These are phyloP conservation scores for Periconia sp. DNA, from an alignment of 2,329 filamentous ascomycete species.

Conservation along the genomic window DNA sequence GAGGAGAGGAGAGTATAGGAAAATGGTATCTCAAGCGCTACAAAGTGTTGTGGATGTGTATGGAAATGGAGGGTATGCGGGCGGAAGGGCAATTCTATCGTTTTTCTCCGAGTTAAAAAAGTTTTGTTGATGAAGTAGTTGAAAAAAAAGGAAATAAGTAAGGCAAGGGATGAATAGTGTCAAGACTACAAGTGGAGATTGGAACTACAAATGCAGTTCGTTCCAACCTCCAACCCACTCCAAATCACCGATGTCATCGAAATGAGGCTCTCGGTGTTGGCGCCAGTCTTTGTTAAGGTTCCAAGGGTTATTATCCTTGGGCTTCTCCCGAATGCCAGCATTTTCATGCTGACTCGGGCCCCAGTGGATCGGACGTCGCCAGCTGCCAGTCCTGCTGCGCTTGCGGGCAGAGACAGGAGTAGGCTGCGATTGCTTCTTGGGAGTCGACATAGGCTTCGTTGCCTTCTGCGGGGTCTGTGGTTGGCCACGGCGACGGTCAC, in stretches of 20 bases:
- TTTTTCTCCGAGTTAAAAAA: slow-evolving; percentile 2
- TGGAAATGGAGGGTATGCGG: slow-evolving; percentile 2
- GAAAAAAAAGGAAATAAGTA: slow-evolving; percentile 25
- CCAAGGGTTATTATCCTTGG: slow-evolving; percentile 39
- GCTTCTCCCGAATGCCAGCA: slow-evolving; percentile 37
- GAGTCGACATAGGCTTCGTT: slow-evolving; percentile 40
- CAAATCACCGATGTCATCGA: slow-evolving; percentile 73
- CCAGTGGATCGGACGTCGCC: slow-evolving; percentile 40
- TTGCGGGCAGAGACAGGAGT: slow-evolving; percentile 39
- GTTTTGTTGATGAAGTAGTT: slow-evolving; percentile 20
- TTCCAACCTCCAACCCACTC: slow-evolving; percentile 97
- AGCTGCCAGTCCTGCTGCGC: slow-evolving; percentile 43
- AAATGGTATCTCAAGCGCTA: slow-evolving; percentile 46
- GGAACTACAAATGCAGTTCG: slow-evolving; percentile 63
- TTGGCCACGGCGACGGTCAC: slow-evolving; percentile 74
- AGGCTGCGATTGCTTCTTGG: slow-evolving; percentile 27
- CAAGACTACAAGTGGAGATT: slow-evolving; percentile 60
- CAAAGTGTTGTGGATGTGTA: slow-evolving; percentile 26
- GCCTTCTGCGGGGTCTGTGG: slow-evolving; percentile 42
- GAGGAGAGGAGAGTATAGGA: slow-evolving; percentile 29
- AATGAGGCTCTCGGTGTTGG: slow-evolving; percentile 40
- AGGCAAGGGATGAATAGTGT: slow-evolving; percentile 41
- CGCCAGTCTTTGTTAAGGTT: slow-evolving; percentile 54
- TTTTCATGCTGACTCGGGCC: slow-evolving; percentile 40
- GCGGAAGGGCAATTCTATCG: slow-evolving; percentile 3